Base-by-base conservation (phyloP, 768 basidiomycete species). In the Boletus subcaerulescens region DNA sequence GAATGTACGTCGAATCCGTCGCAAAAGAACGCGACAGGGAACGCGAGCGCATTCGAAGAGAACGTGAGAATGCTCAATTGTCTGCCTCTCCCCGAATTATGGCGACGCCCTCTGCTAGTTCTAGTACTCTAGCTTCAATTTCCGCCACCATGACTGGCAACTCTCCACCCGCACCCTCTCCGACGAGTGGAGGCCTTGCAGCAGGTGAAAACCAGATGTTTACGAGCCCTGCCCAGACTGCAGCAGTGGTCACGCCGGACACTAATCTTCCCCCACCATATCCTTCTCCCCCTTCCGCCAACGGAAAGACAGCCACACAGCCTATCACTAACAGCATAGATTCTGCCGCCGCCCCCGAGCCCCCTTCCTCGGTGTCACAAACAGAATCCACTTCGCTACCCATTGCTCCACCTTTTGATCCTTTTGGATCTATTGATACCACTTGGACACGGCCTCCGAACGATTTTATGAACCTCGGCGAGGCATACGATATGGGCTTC, bases 11-110 rank as follows among this genome's bases (percentile, higher is more conserved):
- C 7, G 91, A 93, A 52, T 79, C 80, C 10, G 80, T 91, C 6
- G 85, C 84, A 4, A 82, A 81, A 58, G 91, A 93, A 61, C 76
- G 91, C 17, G 91, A 93, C 56, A 76, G 77, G 53, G 91, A 93
- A 67, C 77, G 89, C 7, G 89, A 91, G 60, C 77, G 88, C 26
- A 76, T 90, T 45, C 83, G 83, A 60, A 74, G 79, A 45, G 88
- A 87, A 67, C 74, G 86, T 18, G 86, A 89, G 62, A 76, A 71
- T 36, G 76, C 69, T 24, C 64, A 68, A 18, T 48, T 63, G 36
- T 70, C 70, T 7, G 53, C 63, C 40, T 71, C 73, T 46, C 65
- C 71, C 3, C 60, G 59, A 14, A 52, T 58, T 32, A 45, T 56
- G 47, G 39, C 58, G 4, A 71, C 67, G 15, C 71, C 67, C 11